Conservation (phyloP, 495 filamentous ascomycete genomes). For the Penicillium dipodomyicola region DNA sequence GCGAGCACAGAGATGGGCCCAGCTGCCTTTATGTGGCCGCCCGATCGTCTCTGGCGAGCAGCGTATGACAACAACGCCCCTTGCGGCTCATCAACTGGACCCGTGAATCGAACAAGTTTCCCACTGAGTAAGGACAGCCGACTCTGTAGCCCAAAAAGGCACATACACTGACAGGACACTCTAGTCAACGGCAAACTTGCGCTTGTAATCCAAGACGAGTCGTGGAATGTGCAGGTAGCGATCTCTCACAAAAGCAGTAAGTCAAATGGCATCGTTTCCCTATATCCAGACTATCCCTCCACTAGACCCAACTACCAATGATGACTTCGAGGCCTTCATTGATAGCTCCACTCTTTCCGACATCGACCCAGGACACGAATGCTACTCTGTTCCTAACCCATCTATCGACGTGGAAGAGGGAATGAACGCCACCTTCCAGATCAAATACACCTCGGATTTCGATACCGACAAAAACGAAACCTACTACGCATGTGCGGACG, state of each 20-base stretch:
- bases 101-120: slow-evolving; percentile 44
- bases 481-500: slow-evolving; percentile 53
- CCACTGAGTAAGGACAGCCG: slow-evolving; percentile 32
- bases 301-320: slow-evolving; percentile 40
- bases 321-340: slow-evolving; percentile 44
- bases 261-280: slow-evolving; percentile 1
- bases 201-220: slow-evolving; percentile 43
- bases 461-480: slow-evolving; percentile 45
- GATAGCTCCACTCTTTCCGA: slow-evolving; percentile 27
- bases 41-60: slow-evolving; percentile 45
- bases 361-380: slow-evolving; percentile 48
- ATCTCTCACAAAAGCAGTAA: slow-evolving; percentile 46
- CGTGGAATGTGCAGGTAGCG: slow-evolving; percentile 46
- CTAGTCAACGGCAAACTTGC: slow-evolving; percentile 33
- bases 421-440: slow-evolving; percentile 51
- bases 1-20: slow-evolving; percentile 45
- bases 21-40: slow-evolving; percentile 54
- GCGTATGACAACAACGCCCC: slow-evolving; percentile 46
- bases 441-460: slow-evolving; percentile 47
- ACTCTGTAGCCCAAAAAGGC: too few relatives aligned
- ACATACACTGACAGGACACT: slow-evolving; percentile 3
- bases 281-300: neutral
- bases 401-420: slow-evolving; percentile 36
- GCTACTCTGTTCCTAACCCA: slow-evolving; percentile 46
- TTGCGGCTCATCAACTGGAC: slow-evolving; percentile 43